These are phyloP conservation scores for Sisymbrium altissimum DNA, from an alignment of 345 rosid genomes.

Conservation along the genomic window DNA sequence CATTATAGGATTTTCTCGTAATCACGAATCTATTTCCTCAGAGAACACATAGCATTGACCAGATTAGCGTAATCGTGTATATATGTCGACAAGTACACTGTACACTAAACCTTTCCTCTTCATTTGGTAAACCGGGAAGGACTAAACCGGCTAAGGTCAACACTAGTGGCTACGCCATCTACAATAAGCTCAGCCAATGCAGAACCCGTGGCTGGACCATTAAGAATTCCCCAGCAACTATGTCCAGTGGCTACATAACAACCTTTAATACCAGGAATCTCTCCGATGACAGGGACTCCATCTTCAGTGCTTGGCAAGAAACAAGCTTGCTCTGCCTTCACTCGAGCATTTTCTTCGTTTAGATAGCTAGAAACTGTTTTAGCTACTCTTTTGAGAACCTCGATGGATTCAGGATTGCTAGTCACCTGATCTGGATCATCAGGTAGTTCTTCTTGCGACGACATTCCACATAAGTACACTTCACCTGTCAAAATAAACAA, in stretches of 20 bases:
- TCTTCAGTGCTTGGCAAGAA: slow-evolving; percentile 84
- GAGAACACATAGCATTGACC: background rate
- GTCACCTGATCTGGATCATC: slow-evolving; percentile 67
- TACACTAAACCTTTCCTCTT: slow-evolving; percentile 7
- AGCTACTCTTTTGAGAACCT: slow-evolving; percentile 72
- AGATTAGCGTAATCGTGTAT: background rate
- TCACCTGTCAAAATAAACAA: slow-evolving; percentile 48
- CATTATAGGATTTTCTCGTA: background rate
- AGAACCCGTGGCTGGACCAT: slow-evolving; percentile 88
- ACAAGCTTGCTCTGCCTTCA: slow-evolving; percentile 90
- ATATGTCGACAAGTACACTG: background rate
- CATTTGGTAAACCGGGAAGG: slow-evolving; percentile 58
- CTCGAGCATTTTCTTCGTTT: slow-evolving; percentile 47
- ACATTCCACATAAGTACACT: slow-evolving; percentile 90
- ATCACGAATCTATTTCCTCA: background rate
- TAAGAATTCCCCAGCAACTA: slow-evolving; percentile 88
- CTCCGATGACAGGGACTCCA: slow-evolving; percentile 68
- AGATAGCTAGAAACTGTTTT: slow-evolving; percentile 67
- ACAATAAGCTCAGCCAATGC: slow-evolving; percentile 79
- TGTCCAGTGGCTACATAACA: slow-evolving; percentile 88
- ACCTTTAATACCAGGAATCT: slow-evolving; percentile 61
- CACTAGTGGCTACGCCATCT: slow-evolving; percentile 53
- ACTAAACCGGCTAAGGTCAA: slow-evolving; percentile 68
- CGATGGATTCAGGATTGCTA: slow-evolving; percentile 60
- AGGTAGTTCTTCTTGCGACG: slow-evolving; percentile 65